These are phyloP conservation scores for Agaricus subrufescens DNA, from an alignment of 768 basidiomycete genomes.

Conservation along the genomic window DNA sequence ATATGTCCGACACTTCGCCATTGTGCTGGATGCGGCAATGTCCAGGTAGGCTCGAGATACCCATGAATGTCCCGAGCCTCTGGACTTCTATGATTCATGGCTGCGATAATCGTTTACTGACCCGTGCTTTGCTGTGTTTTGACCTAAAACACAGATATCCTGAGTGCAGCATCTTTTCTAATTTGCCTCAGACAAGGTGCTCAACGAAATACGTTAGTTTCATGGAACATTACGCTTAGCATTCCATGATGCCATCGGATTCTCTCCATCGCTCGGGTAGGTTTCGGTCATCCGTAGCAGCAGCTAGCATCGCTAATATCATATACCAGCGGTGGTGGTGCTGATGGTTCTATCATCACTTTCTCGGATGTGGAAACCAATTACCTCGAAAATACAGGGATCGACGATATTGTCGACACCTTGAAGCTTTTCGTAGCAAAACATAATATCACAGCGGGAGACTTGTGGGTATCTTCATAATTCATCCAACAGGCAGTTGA, in stretches of 20 bases:
- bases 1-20: too few relatives aligned
- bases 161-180: too few relatives aligned
- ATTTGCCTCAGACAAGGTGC: not conserved
- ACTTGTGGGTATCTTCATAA: conserved; percentile 32
- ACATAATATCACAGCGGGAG: conserved; percentile 35
- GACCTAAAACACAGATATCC: too few relatives aligned
- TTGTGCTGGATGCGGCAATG: too few relatives aligned
- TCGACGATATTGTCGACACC: conserved; percentile 34
- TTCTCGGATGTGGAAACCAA: conserved; percentile 37
- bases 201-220: not conserved
- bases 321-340: conserved; percentile 32
- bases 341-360: conserved; percentile 46
- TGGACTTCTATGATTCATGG: too few relatives aligned
- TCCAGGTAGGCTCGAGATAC: too few relatives aligned
- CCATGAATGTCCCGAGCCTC: too few relatives aligned
- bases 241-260: conserved; percentile 42
- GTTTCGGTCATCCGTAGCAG: conserved; percentile 1
- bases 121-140: too few relatives aligned
- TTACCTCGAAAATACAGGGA: conserved; percentile 39
- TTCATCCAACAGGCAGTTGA: too few relatives aligned
- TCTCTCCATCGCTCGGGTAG: conserved; percentile 29
- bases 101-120: too few relatives aligned
- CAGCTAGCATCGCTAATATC: not conserved
- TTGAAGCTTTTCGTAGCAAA: conserved; percentile 28
- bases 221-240: conserved; percentile 21